phyloP scores from a whole-genome alignment of 805 yeast species.

The Naumovozyma dairenensis region DNA sequence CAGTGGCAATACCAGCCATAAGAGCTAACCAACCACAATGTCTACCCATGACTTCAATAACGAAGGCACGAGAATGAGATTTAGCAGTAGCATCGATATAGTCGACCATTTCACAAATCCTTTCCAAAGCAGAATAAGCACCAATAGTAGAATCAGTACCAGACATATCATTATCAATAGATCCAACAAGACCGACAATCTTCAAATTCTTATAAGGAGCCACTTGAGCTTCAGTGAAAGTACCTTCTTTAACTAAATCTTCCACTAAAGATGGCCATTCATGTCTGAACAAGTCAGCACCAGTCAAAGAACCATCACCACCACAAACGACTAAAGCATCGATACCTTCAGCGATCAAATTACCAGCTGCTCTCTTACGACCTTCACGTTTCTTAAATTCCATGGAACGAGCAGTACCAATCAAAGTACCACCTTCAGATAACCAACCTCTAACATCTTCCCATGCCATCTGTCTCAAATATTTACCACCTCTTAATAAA shows the following conservation, averaged over 20 bases:
- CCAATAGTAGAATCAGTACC: conserved; percentile 95
- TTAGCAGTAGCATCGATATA: conserved; percentile 96
- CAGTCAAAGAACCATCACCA: conserved; percentile 97
- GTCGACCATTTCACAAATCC: conserved; percentile 90
- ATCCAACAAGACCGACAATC: conserved; percentile 91
- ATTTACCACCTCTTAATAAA: conserved; percentile 74
- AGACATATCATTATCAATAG: conserved; percentile 97
- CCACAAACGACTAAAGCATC: conserved; percentile 96
- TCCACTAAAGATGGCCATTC: conserved; percentile 88
- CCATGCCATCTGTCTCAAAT: conserved; percentile 76
- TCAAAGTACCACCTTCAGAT: conserved; percentile 86
- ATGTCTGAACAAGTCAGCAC: conserved; percentile 86
- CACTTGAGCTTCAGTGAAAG: conserved; percentile 49
- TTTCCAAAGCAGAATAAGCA: conserved; percentile 83
- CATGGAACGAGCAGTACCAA: conserved; percentile 91
- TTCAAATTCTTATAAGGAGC: conserved; percentile 61
- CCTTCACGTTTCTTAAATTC: conserved; percentile 82
- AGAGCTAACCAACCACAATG: conserved; percentile 98
- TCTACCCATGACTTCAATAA: conserved; percentile 97
- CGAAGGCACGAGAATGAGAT: conserved; percentile 95
- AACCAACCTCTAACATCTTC: conserved; percentile 92
- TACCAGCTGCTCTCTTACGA: conserved; percentile 70
- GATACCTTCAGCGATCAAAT: conserved; percentile 78
- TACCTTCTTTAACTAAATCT: conserved; percentile 52
- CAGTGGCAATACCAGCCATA: conserved; percentile 94